Evolutionary conservation across 768 basidiomycete species (phyloP).

Genomic region (Tylopilus rubrobrunneus): DNA sequence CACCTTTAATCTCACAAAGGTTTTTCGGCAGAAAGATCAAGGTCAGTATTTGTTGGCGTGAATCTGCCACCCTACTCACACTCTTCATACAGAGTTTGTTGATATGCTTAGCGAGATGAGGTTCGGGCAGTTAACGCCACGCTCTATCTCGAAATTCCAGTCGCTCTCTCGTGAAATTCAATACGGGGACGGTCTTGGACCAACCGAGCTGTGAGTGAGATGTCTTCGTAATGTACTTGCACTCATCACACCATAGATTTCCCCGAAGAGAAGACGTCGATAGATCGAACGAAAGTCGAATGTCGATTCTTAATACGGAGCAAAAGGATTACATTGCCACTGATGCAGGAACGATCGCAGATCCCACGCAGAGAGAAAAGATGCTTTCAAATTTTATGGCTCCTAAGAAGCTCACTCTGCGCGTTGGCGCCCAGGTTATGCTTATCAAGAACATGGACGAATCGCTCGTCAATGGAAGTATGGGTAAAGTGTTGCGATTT

Average conservation of each 20-base stretch:
- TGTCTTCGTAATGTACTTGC: background rate
- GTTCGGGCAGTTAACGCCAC: slow-evolving; percentile 65
- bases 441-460: slow-evolving; percentile 93
- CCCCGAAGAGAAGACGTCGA: slow-evolving; percentile 93
- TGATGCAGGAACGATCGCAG: slow-evolving; percentile 61
- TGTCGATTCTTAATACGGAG: slow-evolving; percentile 55
- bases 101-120: slow-evolving; percentile 99
- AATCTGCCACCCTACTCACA: background rate
- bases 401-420: slow-evolving; percentile 60
- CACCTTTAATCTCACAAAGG: slow-evolving; percentile 91
- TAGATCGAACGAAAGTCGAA: slow-evolving; percentile 67
- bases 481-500: slow-evolving; percentile 83
- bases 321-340: slow-evolving; percentile 48
- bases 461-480: slow-evolving; percentile 88
- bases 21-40: slow-evolving; percentile 92
- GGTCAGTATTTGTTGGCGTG: slow-evolving; percentile 41
- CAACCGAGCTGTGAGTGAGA: slow-evolving; percentile 80
- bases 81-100: slow-evolving; percentile 66
- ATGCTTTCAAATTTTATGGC: slow-evolving; percentile 92
- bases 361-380: slow-evolving; percentile 61
- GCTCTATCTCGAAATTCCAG: slow-evolving; percentile 70
- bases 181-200: slow-evolving; percentile 77
- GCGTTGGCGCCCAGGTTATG: slow-evolving; percentile 88
- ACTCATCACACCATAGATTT: slow-evolving; percentile 52
- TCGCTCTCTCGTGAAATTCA: slow-evolving; percentile 63